Evolutionary conservation across 495 filamentous ascomycete species (phyloP), one percentile per base, ranked within the genome.

Genomic region (Podospora comata): DNA sequence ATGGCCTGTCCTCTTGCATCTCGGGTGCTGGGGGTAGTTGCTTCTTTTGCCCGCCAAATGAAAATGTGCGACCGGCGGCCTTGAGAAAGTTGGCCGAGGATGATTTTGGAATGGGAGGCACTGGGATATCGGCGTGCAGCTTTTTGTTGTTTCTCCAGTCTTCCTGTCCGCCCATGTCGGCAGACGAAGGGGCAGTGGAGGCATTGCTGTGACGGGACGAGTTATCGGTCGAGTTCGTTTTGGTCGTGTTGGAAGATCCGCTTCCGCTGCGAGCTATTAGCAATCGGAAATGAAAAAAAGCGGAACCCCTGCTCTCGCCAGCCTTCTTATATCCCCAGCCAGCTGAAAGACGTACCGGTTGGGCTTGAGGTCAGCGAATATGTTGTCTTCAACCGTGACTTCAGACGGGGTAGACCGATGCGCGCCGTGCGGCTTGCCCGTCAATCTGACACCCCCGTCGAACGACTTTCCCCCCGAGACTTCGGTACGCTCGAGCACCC

Each of bases 151-250:
- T 73, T 44, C 79, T 79, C 73, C 79, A 79, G 63, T 90, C 86
- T 48, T 90, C 85, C 65, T 87, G 82, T 5, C 78, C 76, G 23
- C 81, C 80, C 6, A 83, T 76, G 68, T 92, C 91, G 26, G 88
- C 87, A 7, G 90, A 91, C 6, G 90, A 92, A 26, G 90, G 89
- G 9, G 89, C 79, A 19, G 90, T 92, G 5, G 90, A 91, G 18
- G 88, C 86, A 65, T 91, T 91, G 73, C 89, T 92, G 69, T 90
- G 82, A 62, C 89, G 87, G 13, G 87, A 89, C 7, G 90, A 90
- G 71, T 87, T 88, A 71, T 92, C 87, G 65, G 81, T 82, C 19
- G 85, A 87, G 6, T 81, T 84, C 27, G 84, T 82, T 66, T 89
- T 88, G 68, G 87, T 88, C 19, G 81, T 85, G 70, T 89, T 87